phyloP scores from a whole-genome alignment of 768 basidiomycete species.

The Calocera viscosa region DNA sequence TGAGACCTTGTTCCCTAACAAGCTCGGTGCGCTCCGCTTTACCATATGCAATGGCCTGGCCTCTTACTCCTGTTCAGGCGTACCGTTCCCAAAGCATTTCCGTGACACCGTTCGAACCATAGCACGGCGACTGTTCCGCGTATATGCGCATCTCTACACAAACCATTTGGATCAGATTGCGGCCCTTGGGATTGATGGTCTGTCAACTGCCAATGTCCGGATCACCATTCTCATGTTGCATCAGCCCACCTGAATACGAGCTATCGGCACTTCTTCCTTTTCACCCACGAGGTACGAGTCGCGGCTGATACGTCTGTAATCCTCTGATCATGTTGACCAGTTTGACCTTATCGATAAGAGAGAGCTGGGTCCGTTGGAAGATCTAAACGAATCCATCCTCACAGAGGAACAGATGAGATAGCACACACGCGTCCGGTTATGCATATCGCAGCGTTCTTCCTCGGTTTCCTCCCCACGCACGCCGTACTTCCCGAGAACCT shows the following conservation, averaged over 20 bases:
- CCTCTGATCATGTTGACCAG: constrained; percentile 29
- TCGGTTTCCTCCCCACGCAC: no score
- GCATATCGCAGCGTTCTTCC: no score
- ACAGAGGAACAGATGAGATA: constrained; percentile 32
- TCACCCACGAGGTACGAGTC: constrained; percentile 73
- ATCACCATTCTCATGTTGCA: constrained; percentile 2
- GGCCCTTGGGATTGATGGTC: constrained; percentile 95
- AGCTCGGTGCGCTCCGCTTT: constrained; percentile 73
- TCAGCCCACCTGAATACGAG: constrained; percentile 95
- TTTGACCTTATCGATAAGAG: constrained; percentile 94
- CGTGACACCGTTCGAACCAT: constrained; percentile 84
- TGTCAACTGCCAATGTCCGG: constrained; percentile 15
- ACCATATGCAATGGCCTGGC: neutral
- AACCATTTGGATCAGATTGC: constrained; percentile 99
- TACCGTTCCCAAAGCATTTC: constrained; percentile 83
- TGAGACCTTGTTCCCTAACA: constrained; percentile 83
- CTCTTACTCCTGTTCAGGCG: constrained; percentile 38
- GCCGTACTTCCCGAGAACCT: neutral
- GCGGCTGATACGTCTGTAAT: neutral
- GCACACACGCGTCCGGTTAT: neutral
- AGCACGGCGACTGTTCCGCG: constrained; percentile 81
- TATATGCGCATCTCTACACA: constrained; percentile 98
- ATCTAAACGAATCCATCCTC: constrained; percentile 84
- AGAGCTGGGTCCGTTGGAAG: constrained; percentile 86
- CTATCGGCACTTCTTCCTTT: constrained; percentile 95